Base-by-base conservation (phyloP, 257 asterid genomes). In the Solanum virginianum region DNA sequence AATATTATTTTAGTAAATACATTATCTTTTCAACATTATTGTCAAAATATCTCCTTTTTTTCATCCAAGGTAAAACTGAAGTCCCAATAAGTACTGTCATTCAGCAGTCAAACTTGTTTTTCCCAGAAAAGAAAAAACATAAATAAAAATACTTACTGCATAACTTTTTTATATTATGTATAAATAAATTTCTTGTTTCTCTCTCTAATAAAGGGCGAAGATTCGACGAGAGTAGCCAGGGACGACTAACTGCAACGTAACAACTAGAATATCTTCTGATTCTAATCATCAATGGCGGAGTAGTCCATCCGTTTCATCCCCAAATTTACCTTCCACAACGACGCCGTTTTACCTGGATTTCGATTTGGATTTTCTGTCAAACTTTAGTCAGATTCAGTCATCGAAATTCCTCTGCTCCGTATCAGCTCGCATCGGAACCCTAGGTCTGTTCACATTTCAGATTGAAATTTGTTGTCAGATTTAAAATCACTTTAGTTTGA, bases 221-320 rank as follows among this genome's bases (percentile, higher is more conserved):
- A 90, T 88, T 85, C 87, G 84, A 86, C 87, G 86, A 85, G 83
- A 68, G 15, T 59, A 85, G 56, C 86, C 70, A 85, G 83, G 80
- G 86, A 59, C 57, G 88, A 87, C 87, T 36, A 47, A 53, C 85
- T 80, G 68, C 57, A 8, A 53, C 80, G 87, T 81, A 80, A 80
- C 72, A 75, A 18, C n/a, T 7, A 29, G 56, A 43, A 54, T 84
- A 85, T 89, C 88, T 85, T 39, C 24, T 54, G 86, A 81, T 83
- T 89, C 84, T 72, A 41, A 29, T 87, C 89, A 87, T 84, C 84
- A 49, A 86, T 81, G 93, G 92, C 91, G 91, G 94, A 88, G 53
- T 89, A 88, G 88, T 86, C 85, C 86, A 91, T 60, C 65, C 85
- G 72, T 71, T 49, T 41, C 88, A 29, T 66, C 92, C 16, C 65